Evolutionary conservation across 345 rosid species (phyloP).

Genomic region (Eucalyptus cladocalyx): DNA sequence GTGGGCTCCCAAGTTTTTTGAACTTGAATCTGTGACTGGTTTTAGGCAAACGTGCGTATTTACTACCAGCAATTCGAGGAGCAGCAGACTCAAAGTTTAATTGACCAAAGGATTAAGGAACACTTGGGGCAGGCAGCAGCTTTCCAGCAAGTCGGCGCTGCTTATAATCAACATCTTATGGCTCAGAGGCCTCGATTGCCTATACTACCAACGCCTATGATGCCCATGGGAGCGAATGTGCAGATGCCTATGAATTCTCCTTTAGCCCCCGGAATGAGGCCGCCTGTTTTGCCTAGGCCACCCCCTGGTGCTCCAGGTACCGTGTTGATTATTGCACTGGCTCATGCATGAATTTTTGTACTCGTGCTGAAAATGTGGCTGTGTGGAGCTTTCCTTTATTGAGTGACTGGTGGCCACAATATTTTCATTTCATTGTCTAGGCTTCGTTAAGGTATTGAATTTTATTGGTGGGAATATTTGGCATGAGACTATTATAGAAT

Average conservation of each 20-base stretch:
- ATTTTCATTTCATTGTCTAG: neutral
- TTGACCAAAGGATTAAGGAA: conserved; percentile 94
- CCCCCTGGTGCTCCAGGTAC: conserved; percentile 44
- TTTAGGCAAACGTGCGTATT: conserved; percentile 79
- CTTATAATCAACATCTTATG: conserved; percentile 75
- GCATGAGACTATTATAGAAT: neutral
- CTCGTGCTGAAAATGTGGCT: neutral
- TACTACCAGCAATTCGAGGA: conserved; percentile 99
- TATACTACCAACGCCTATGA: conserved; percentile 48
- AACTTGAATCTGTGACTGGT: neutral
- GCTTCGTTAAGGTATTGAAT: neutral
- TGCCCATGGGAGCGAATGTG: conserved; percentile 30
- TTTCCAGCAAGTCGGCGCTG: conserved; percentile 83
- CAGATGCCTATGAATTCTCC: conserved; percentile 26
- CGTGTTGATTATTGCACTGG: neutral
- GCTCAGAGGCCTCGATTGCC: conserved; percentile 78
- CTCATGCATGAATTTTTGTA: neutral
- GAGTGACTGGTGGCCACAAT: neutral
- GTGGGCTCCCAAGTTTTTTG: neutral
- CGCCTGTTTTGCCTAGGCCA: conserved; percentile 85
- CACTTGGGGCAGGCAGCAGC: conserved; percentile 90
- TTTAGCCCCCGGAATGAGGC: conserved; percentile 60
- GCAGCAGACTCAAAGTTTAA: conserved; percentile 90
- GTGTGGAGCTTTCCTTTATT: neutral
- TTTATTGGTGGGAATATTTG: neutral